phyloP scores from a whole-genome alignment of 2,329 filamentous ascomycete genomes.

The Paecilomyces niveus region DNA sequence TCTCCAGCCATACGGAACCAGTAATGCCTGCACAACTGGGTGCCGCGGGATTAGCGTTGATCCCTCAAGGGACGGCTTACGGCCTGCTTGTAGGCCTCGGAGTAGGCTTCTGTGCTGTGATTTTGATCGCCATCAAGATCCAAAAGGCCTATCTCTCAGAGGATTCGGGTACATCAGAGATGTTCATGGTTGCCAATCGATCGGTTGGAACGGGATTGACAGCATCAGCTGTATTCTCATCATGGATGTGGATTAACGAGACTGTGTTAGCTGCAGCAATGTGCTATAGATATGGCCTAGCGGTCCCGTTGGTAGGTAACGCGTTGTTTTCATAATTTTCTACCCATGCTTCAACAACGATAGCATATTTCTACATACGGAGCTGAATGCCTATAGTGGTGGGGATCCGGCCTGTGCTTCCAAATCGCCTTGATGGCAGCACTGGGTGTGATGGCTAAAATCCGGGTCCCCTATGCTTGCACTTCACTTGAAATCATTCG shows the following conservation, averaged over 20 bases:
- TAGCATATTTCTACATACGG: too few relatives aligned
- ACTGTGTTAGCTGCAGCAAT: slow-evolving; percentile 27
- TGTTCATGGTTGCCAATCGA: slow-evolving; percentile 35
- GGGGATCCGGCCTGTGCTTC: slow-evolving; percentile 36
- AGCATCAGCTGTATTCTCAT: slow-evolving; percentile 31
- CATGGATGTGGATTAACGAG: slow-evolving; percentile 34
- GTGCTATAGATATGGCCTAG: slow-evolving; percentile 28
- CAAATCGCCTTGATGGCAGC: slow-evolving; percentile 46
- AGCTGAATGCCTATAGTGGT: slow-evolving; percentile 18
- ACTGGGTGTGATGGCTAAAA: slow-evolving; percentile 43
- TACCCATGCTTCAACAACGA: background rate
- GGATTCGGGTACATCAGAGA: slow-evolving; percentile 37
- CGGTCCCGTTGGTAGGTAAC: slow-evolving; percentile 24
- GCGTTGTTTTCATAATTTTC: background rate
- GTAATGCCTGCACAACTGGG: background rate
- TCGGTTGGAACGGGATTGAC: slow-evolving; percentile 30
- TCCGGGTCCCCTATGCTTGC: slow-evolving; percentile 45
- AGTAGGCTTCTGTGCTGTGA: slow-evolving; percentile 41
- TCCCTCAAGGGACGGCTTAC: slow-evolving; percentile 34
- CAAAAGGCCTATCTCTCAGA: slow-evolving; percentile 39
- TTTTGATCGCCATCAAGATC: slow-evolving; percentile 40
- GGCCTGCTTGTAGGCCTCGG: slow-evolving; percentile 44
- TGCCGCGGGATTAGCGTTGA: slow-evolving; percentile 10
- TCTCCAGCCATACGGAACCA: background rate
- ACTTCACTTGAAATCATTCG: slow-evolving; percentile 46